Base-by-base conservation (phyloP, 2,329 filamentous ascomycete species). In the Diplodia seriata region DNA sequence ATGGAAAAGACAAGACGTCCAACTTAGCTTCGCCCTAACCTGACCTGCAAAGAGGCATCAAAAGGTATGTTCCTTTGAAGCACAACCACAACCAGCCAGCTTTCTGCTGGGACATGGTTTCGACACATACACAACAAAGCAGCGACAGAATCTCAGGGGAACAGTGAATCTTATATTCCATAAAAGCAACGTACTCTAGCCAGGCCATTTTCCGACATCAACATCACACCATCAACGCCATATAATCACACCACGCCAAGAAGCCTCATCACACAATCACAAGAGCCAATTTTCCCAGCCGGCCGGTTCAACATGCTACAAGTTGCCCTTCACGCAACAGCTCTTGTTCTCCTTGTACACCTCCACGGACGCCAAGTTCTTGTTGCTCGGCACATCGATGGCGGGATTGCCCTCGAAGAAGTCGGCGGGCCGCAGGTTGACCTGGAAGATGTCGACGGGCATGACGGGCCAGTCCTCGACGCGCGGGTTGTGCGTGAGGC, bases 361-460 rank as follows among this genome's bases (percentile, higher is more conserved):
- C 56, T 67, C 66, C 11, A 68, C 59, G 18, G 23, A 38, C n/a
- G 57, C 50, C 50, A 47, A n/a, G 51, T 68, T 68, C 57, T 51
- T 49, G 59, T 63, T 64, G 66, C 57, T 68, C n/a, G 84, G 84
- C 26, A 87, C 83, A 75, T 86, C 84, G 63, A 86, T 80, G 4
- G 82, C 81, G 0, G 85, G 85, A 62, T 86, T 87, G 36, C 75
- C 78, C 1, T 79, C 80, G 70, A 86, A 87, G 78, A 87, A 86
- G 71, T 87, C 84, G 11, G 80, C 78, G 0, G 85, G 84, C 50
- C 82, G 80, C 65, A 85, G 76, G 31, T 81, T 76, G 5, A 85
- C 71, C 69, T 81, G 78, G 69, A 83, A 80, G 47, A 83, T 82
- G 70, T 85, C 83, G 1, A 78, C 76, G 0, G 83, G 83, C 81